Base-by-base conservation (phyloP, 2,329 filamentous ascomycete species). In the Neopestalotiopsis sp. region DNA sequence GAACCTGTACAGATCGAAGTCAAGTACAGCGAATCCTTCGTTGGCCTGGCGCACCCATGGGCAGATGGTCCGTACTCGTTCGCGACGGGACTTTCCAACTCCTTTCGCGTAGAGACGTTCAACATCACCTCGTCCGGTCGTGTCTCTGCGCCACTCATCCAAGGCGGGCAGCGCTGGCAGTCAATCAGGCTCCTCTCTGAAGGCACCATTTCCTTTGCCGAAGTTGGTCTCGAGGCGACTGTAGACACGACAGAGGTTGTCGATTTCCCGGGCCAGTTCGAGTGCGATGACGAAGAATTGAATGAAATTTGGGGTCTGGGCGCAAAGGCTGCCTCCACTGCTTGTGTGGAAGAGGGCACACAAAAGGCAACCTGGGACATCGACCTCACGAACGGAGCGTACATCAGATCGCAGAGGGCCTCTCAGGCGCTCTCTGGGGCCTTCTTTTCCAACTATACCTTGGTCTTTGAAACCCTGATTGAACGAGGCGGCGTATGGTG, bases 301-400 rank as follows among this genome's bases (percentile, higher is more conserved):
- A 77, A 81, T 65, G 72, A 74, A 14, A 77, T 84, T 14, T 81
- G 80, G 75, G 76, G 75, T 4, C 76, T 84, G 2, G 81, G 81
- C n/a, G 79, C 78, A 4, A 69, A 76, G 9, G 77, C 76, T 0
- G 75, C 76, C 0, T 75, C 77, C 17, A 74, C 74, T 7, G 76
- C 80, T 1, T 84, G 81, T 56, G 70, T 84, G 17, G 79, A 81
- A 56, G 75, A 76, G 14, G 78, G 78, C 0, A 79, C 79, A 1
- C 80, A 80, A 5, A 75, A 74, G 4, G 75, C 81, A n/a, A 77
- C 74, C 17, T 79, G 81, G 80, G 73, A 80, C 6, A 73, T 81
- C 12, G 74, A 68, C 4, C 58, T 73, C 0, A 62, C 72, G 2
- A 72, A 81, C 17, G 81, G 81, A 2, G 79, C 78, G 2, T 70